phyloP scores from a whole-genome alignment of 345 rosid species.

The Toxicodendron radicans region DNA sequence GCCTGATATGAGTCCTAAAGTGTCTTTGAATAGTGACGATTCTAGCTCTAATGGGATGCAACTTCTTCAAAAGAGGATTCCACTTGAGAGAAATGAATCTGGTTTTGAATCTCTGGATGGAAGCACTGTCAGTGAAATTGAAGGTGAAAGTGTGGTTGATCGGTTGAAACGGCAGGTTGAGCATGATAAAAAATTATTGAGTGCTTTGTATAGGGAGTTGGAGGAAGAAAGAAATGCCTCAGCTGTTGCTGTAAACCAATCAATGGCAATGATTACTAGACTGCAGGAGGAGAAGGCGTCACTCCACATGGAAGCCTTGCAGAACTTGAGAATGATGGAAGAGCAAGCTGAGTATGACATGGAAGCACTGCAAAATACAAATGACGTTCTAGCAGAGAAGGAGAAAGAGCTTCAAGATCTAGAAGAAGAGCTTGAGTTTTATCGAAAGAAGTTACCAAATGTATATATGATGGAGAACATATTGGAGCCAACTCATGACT shows the following conservation, averaged over 20 bases:
- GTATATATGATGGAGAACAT: conserved; percentile 27
- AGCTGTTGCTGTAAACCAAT: conserved; percentile 81
- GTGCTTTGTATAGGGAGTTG: conserved; percentile 66
- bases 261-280: conserved; percentile 98
- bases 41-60: conserved; percentile 50
- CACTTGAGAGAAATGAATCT: conserved; percentile 92
- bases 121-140: conserved; percentile 76
- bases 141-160: conserved; percentile 76
- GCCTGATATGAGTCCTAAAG: conserved; percentile 61
- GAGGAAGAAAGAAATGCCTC: conserved; percentile 98
- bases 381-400: conserved; percentile 74
- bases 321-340: conserved; percentile 80
- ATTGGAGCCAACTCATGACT: conserved; percentile 12
- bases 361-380: conserved; percentile 86
- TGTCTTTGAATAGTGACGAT: conserved; percentile 51
- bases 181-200: conserved; percentile 62
- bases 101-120: conserved; percentile 71
- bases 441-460: conserved; percentile 43
- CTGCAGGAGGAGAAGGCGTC: conserved; percentile 93
- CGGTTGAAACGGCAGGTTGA: conserved; percentile 83
- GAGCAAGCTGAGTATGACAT: conserved; percentile 82
- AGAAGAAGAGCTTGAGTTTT: conserved; percentile 76
- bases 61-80: conserved; percentile 54
- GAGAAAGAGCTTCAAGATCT: conserved; percentile 87
- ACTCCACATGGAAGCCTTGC: conserved; percentile 93